Base-by-base conservation (phyloP, 495 filamentous ascomycete species). In the Acidiella bohemica region DNA sequence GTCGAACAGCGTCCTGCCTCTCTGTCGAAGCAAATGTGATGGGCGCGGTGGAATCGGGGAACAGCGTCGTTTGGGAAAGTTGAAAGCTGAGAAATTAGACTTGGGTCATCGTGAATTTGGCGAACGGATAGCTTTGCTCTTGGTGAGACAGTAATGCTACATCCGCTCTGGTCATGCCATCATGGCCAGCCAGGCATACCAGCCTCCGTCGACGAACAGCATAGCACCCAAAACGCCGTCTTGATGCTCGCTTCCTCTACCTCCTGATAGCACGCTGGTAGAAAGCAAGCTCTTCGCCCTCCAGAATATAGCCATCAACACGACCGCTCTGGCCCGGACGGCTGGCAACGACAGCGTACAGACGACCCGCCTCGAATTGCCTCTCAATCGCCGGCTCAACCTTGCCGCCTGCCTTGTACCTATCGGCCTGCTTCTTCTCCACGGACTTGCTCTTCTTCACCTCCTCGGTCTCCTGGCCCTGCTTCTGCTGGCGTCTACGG, bases 241-340 rank as follows among this genome's bases (percentile, higher is more conserved):
- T 10, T 20, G 16, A 45, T 18, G 23, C 18, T 55, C 26, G 12
- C 12, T 14, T 32, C 33, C n/a, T 72, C 73, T 95, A 96, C 76
- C 90, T 95, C 76, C 88, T 80, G 67, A 96, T 80, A 64, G 82
- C 86, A 69, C 77, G 76, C 77, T 90, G 84, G 82, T 99, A 99
- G 83, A 99, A 99, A 64, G 83, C 81, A 54, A 99, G 70, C 78
- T 99, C 90, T 59, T 99, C 90, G 53, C 90, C 90, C 80, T 99
- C 90, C 46, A 99, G 73, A 62, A 99, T 80, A 73, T 99, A 99
- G 44, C 90, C 90, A 65, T 99, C 90, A 49, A 72, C 71, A 64
- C 90, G 86, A 54, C 90, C 90, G 62, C 81, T 84, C 82, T 99
- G 90, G 54, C 90, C 90, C 39, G 90, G 90, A 59, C 90, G 75